Base-by-base conservation (phyloP, 2,329 filamentous ascomycete genomes). In the Ophiosphaerella narmari region DNA sequence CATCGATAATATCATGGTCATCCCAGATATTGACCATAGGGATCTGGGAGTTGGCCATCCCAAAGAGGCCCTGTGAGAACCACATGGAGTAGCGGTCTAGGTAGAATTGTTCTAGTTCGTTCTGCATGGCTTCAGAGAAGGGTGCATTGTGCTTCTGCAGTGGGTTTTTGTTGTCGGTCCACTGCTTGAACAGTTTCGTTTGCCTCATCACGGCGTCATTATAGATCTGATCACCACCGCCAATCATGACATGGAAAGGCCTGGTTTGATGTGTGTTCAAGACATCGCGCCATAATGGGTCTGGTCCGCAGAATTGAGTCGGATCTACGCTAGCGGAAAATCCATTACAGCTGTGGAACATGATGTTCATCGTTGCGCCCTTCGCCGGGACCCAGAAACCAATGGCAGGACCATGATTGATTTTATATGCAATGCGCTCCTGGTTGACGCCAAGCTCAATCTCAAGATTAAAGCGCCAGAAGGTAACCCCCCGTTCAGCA, bases 1-100 rank as follows among this genome's bases (percentile, higher is more conserved):
- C 72, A 52, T 81, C 78, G 26, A 81, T 80, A 47, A 81, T 81
- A 54, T 80, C 79, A 69, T 97, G 94, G 63, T 97, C 94, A 72
- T 97, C 93, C 80, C 89, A 97, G 72, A 99, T 92, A 71, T 99
- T 99, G 64, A 99, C 85, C 92, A 97, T 97, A 7, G 94, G 92
- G 39, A 99, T 97, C 70, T 97, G 93, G 2, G 89, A 89, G 62
- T 88, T 92, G 5, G 93, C 94, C 68, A 99, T 83, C n/a, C 89
- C 86, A 66, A 97, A 99, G 5, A 97, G 77, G 0, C 95, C 94
- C 65, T 96, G 92, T 0, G 92, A 97, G 74, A 97, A 99, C 92
- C 94, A 99, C 82, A 87, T 89, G 52, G 86, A 85, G 66, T 99
- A 99, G 16, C 90, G 84, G 51, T 96, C 83, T 0, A 99, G 80